phyloP scores from a whole-genome alignment of 805 yeast genomes.

The Starmerella sirachaensis region DNA sequence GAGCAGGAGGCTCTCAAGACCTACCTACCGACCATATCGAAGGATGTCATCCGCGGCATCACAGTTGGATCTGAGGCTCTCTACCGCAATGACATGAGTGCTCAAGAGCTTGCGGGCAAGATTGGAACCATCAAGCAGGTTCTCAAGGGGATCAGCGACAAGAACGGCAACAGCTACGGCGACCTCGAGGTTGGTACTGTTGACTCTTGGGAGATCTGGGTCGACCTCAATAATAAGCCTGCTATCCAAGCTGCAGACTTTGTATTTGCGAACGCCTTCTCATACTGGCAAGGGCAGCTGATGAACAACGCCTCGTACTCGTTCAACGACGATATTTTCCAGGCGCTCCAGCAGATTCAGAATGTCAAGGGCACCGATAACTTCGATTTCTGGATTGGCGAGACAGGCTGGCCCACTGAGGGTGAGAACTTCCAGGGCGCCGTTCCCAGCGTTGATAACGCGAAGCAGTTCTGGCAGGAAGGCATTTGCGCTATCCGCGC shows the following conservation, averaged over 20 bases:
- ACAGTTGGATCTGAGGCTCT: conserved; percentile 93
- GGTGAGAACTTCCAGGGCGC: conserved; percentile 64
- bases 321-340: conserved; percentile 94
- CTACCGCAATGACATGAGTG: conserved; percentile 78
- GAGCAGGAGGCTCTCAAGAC: conserved; percentile 61
- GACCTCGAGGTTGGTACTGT: conserved; percentile 78
- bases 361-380: conserved; percentile 75
- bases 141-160: conserved; percentile 53
- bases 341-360: conserved; percentile 84
- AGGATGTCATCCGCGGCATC: conserved; percentile 54
- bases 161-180: conserved; percentile 65
- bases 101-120: conserved; percentile 54
- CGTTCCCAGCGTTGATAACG: conserved; percentile 59
- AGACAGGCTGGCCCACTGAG: conserved; percentile 92
- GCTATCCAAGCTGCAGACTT: conserved; percentile 75
- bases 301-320: conserved; percentile 73
- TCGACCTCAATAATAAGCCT: conserved; percentile 58
- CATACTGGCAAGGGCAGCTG: conserved; percentile 98
- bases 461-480: conserved; percentile 70
- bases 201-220: conserved; percentile 89
- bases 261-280: conserved; percentile 87
- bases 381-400: conserved; percentile 89
- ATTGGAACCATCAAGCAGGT: conserved; percentile 53
- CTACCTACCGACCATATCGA: conserved; percentile 59
- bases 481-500: conserved; percentile 89